These are phyloP conservation scores for Medicago ruthenica DNA, from an alignment of 306 rosid species.

Conservation along the genomic window DNA sequence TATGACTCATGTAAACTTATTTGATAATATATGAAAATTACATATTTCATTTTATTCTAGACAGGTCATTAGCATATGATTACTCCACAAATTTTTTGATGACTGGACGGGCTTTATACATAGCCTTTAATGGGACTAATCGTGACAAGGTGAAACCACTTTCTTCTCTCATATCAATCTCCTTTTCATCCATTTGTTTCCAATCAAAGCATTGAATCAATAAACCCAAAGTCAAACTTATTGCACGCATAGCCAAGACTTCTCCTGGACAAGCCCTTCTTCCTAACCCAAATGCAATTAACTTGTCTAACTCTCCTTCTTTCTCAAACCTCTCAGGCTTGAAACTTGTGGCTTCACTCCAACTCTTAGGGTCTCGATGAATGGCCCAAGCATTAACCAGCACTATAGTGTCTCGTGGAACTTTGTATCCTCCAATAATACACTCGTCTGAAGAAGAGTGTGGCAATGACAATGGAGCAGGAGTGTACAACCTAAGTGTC, in stretches of 20 bases:
- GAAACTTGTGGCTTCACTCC: constrained; percentile 54
- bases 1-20: no score
- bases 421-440: constrained; percentile 44
- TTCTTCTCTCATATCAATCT: constrained; percentile 36
- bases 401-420: constrained; percentile 54
- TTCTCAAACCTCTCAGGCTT: constrained; percentile 47
- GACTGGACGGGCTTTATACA: constrained; percentile 23
- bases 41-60: no score
- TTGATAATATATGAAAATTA: no score
- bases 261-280: constrained; percentile 44
- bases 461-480: constrained; percentile 56
- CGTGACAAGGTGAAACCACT: constrained; percentile 21
- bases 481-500: constrained; percentile 53
- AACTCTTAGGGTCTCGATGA: constrained; percentile 56
- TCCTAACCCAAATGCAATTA: constrained; percentile 39
- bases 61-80: no score
- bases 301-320: constrained; percentile 35
- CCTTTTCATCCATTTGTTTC: not conserved
- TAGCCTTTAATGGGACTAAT: constrained; percentile 1
- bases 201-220: constrained; percentile 47
- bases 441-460: constrained; percentile 57
- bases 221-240: constrained; percentile 27
- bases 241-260: constrained; percentile 35
- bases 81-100: not conserved
- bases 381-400: constrained; percentile 64